Evolutionary conservation across 1,284 basidiomycete species (phyloP).

Genomic region (Malassezia pachydermatis): DNA sequence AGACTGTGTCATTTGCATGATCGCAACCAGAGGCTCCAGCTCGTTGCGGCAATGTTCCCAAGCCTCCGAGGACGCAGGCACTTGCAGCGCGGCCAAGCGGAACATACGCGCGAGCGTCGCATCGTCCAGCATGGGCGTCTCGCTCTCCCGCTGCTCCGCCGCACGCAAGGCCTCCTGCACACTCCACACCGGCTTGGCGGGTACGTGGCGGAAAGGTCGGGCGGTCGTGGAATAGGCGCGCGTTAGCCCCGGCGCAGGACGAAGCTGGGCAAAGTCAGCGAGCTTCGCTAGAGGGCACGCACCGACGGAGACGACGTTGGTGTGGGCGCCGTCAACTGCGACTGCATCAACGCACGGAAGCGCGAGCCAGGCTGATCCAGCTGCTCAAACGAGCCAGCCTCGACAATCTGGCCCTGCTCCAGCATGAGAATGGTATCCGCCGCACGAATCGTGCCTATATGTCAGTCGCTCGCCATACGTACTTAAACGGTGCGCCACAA

Average conservation of each 20-base stretch:
- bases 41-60: conserved; percentile 8
- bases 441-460: conserved; percentile 49
- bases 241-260: too few species aligned
- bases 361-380: conserved; percentile 42
- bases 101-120: conserved; percentile 17
- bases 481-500: conserved; percentile 52
- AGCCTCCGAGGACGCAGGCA: conserved; percentile 11
- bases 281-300: neutral
- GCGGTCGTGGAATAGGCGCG: neutral
- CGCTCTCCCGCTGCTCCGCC: neutral
- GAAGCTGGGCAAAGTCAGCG: too few species aligned
- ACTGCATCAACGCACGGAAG: conserved; percentile 40
- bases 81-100: conserved; percentile 19
- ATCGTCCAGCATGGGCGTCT: conserved; percentile 3
- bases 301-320: neutral
- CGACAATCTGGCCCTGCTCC: conserved; percentile 51
- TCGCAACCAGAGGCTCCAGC: conserved; percentile 15
- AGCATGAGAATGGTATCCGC: conserved; percentile 52
- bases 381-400: conserved; percentile 51
- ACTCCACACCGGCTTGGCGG: conserved; percentile 15
- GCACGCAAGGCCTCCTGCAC: conserved; percentile 9
- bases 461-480: conserved; percentile 11
- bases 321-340: conserved; percentile 28
- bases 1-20: conserved; percentile 13
- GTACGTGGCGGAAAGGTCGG: conserved; percentile 5